Conservation (phyloP, 2,329 filamentous ascomycete genomes). For the Stemphylium vesicarium region DNA sequence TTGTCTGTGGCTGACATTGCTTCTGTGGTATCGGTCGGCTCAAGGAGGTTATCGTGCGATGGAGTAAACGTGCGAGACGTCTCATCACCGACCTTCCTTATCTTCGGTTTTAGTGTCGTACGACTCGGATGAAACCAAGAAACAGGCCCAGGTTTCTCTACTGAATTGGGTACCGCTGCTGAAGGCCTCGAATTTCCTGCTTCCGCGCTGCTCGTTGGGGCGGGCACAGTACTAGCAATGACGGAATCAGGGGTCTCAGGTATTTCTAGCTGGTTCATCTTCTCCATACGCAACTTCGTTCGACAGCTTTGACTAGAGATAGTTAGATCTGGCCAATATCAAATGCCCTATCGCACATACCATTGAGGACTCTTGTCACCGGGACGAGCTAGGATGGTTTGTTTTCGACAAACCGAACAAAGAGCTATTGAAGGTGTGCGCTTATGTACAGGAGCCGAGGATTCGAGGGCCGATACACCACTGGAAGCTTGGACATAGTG, state of each 20-base stretch:
- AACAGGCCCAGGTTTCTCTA: neutral
- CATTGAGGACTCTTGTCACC: slow-evolving; percentile 6
- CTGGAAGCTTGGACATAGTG: neutral
- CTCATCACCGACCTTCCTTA: slow-evolving; percentile 6
- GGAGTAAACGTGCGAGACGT: neutral
- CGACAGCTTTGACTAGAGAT: slow-evolving; percentile 15
- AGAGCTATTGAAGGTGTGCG: neutral
- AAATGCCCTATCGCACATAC: slow-evolving; percentile 6
- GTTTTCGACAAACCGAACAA: slow-evolving; percentile 23
- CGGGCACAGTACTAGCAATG: neutral
- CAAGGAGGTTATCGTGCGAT: neutral
- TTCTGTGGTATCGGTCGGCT: neutral
- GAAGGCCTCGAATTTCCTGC: neutral
- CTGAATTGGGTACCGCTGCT: neutral
- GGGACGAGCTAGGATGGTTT: slow-evolving; percentile 2
- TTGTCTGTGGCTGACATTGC: neutral
- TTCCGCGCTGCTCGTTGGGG: neutral
- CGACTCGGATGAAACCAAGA: slow-evolving; percentile 10
- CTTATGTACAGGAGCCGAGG: neutral
- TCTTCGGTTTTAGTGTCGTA: neutral
- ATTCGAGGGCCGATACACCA: neutral
- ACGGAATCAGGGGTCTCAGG: slow-evolving; percentile 21
- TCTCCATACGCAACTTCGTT: slow-evolving; percentile 1
- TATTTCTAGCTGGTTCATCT: slow-evolving; percentile 14
- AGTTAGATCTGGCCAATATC: neutral